Conservation (phyloP, 768 basidiomycete species). For the Clitopilus passeckerianus region DNA sequence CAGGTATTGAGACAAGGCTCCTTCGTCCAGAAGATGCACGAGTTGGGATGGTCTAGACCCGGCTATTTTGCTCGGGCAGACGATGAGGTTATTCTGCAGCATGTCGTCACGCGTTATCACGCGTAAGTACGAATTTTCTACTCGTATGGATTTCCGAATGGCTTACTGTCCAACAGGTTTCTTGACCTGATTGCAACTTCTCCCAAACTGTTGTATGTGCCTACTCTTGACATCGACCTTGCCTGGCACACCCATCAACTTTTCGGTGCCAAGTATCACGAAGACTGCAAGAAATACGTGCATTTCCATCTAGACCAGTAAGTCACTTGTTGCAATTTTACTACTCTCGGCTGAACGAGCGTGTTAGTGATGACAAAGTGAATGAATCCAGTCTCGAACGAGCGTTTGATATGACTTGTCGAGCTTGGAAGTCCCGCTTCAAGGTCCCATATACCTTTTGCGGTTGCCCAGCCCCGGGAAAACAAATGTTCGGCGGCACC, state of each 20-base stretch:
- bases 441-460: conserved; percentile 51
- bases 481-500: conserved; percentile 13
- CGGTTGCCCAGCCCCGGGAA: conserved; percentile 49
- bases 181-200: conserved; percentile 48
- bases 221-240: conserved; percentile 72
- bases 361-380: conserved; percentile 35
- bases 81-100: conserved; percentile 37
- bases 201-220: conserved; percentile 37
- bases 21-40: no score
- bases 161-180: no score
- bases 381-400: conserved; percentile 38
- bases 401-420: conserved; percentile 38
- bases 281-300: conserved; percentile 36
- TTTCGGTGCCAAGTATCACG: conserved; percentile 36
- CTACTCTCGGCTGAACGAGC: no score
- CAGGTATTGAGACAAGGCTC: conserved; percentile 57
- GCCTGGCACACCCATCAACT: conserved; percentile 77
- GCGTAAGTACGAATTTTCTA: no score
- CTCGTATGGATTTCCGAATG: no score
- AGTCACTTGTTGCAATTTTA: conserved; percentile 14
- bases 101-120: conserved; percentile 54
- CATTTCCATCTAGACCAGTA: conserved; percentile 53
- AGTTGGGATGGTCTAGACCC: conserved; percentile 45
- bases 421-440: conserved; percentile 35
- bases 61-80: conserved; percentile 30